phyloP scores from a whole-genome alignment of 495 filamentous ascomycete species.

The Penicillium taxi region DNA sequence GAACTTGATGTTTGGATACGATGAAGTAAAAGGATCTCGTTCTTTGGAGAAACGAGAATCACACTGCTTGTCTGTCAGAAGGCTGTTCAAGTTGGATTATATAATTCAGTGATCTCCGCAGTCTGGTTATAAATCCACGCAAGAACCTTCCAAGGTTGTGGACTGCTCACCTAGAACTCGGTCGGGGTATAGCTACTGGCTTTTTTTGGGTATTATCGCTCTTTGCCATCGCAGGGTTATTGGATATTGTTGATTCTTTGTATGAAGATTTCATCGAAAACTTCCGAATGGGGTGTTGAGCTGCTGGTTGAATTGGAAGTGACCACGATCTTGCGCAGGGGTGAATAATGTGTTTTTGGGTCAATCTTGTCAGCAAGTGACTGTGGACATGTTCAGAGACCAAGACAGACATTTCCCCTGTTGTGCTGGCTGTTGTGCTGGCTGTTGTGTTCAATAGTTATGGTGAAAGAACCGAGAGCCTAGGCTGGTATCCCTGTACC shows the following conservation, averaged over 20 bases:
- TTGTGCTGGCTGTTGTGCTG: no score
- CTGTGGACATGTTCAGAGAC: neutral
- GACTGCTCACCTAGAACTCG: slow-evolving; percentile 25
- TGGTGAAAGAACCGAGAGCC: slow-evolving; percentile 16
- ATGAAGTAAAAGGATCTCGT: slow-evolving; percentile 81
- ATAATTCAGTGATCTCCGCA: no score
- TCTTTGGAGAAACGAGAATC: slow-evolving; percentile 74
- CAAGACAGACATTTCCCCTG: slow-evolving; percentile 12
- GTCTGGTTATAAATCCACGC: no score
- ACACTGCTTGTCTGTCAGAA: slow-evolving; percentile 47
- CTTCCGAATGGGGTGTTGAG: slow-evolving; percentile 1
- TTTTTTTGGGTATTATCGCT: slow-evolving; percentile 14
- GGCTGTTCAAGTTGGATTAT: neutral
- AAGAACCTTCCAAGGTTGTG: neutral
- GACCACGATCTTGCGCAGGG: neutral
- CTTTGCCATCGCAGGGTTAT: no score
- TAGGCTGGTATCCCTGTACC: slow-evolving; percentile 24
- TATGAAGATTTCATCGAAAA: slow-evolving; percentile 7
- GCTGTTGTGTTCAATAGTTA: no score
- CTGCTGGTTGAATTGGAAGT: no score
- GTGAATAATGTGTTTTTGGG: neutral
- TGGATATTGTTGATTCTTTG: slow-evolving; percentile 1
- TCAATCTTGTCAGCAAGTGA: slow-evolving; percentile 6
- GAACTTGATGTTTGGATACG: slow-evolving; percentile 72
- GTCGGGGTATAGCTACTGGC: slow-evolving; percentile 24